Base-by-base conservation (phyloP, 2,329 filamentous ascomycete genomes). In the Stagonosporopsis tanaceti region DNA sequence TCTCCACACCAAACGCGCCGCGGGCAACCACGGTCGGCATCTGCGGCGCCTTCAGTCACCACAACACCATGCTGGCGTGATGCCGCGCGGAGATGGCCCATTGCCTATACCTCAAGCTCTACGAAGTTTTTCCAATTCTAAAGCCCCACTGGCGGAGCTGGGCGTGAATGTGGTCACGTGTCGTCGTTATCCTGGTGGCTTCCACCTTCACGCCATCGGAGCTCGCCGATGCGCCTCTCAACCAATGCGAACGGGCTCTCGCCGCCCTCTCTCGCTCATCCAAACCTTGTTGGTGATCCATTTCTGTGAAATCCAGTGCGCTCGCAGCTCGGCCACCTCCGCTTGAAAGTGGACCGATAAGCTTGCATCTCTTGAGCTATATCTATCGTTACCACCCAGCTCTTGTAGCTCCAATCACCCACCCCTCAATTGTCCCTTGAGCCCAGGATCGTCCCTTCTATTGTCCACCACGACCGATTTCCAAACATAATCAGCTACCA, bases 301-400 rank as follows among this genome's bases (percentile, higher is more conserved):
- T 60, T 63, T 61, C 57, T 60, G 60, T 53, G 39, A 64, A 69
- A 64, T 67, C 60, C 62, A 69, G 65, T 47, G 48, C 61, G 42
- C 41, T 61, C 59, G 61, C 67, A 61, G 63, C 57, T 71, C 74
- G 74, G 74, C 68, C 64, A 62, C 58, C 65, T 69, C 74, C 73
- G 72, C 61, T 50, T 52, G 55, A 50, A 57, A 61, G 44, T 64
- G 57, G 60, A 64, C 69, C 53, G 72, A 75, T 74, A 74, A 74
- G 67, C 56, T 50, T 58, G 64, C 59, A 52, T 55, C 51, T 62
- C 51, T 53, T 28, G 51, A 32, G 53, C 53, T 73, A 75, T 75
- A 75, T 67, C 64, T 70, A 69, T 59, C 62, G 41, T 62, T 62
- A 53, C 50, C 44, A 50, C 42, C 60, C 59, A 62, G 59, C 57